Percentiles rank a stretch among this genome's conserved stretches.
phyloP scores from a whole-genome alignment of 306 rosid genomes.

The Prunus mume region DNA sequence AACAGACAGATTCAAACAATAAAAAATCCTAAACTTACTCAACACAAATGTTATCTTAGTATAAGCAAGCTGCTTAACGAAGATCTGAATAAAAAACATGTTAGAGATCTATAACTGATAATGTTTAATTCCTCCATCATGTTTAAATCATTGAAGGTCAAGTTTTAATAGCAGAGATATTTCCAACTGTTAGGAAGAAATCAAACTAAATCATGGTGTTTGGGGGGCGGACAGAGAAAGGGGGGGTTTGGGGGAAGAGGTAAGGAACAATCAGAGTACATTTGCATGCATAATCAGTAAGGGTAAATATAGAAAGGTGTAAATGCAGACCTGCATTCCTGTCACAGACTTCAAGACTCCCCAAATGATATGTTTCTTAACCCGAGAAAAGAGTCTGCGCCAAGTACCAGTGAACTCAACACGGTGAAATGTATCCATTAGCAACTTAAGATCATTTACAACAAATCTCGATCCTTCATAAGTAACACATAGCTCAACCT shows the following conservation, averaged over 20 bases:
- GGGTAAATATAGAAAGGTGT: not conserved
- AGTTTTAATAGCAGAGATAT: not conserved
- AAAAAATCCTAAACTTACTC: not conserved
- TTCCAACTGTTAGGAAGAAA: not conserved
- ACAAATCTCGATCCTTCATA: slow-evolving; percentile 96
- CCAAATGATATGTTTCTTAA: slow-evolving; percentile 98
- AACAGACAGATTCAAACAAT: not conserved
- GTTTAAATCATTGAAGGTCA: too few species aligned
- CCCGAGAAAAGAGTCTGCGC: slow-evolving; percentile 93
- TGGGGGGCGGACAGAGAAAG: too few species aligned
- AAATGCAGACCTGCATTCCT: slow-evolving; percentile 86
- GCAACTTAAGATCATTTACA: slow-evolving; percentile 93
- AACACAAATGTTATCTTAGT: not conserved
- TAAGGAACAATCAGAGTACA: not conserved
- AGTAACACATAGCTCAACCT: slow-evolving; percentile 91
- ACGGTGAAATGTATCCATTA: slow-evolving; percentile 96
- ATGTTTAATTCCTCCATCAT: too few species aligned
- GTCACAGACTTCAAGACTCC: slow-evolving; percentile 99
- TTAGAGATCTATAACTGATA: not conserved
- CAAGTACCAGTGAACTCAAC: slow-evolving; percentile 94
- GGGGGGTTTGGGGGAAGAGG: not conserved
- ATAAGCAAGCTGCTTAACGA: not conserved
- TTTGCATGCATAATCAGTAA: not conserved
- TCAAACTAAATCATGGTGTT: not conserved
- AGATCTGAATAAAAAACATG: not conserved